Evolutionary conservation across 106 monocot genomes (phyloP), one percentile per base, ranked within the genome.

Genomic region (Hemerocallis citrina): DNA sequence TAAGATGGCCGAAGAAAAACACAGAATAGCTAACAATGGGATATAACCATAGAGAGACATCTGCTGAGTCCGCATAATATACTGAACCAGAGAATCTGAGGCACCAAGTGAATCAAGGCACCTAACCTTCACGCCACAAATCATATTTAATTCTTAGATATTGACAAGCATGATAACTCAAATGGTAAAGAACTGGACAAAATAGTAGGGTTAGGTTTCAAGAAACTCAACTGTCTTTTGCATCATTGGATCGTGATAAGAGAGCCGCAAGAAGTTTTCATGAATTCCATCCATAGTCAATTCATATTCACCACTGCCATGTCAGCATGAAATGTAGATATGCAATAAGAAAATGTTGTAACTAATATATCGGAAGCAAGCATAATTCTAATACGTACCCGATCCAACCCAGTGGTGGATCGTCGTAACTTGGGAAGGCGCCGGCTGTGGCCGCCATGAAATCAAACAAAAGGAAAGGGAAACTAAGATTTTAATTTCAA

Each of bases 221-320:
- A 23, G 40, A 67, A 69, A 42, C 79, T 75, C 56, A 38, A 98
- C 96, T 32, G 91, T 98, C 72, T 98, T 98, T 52, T 67, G 65
- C 87, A 98, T 79, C 75, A 81, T 48, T 44, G 96, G 96, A 64
- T 98, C 96, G 63, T 88, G 91, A 82, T 91, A 98, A 61, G 76
- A 69, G 25, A 98, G 67, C 16, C 67, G 68, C 39, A 90, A 66
- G 72, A 87, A 80, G 66, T 98, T 98, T 71, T 98, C 96, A 65
- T 91, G 79, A 66, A 98, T 88, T n/a, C 91, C 96, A 68, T 91
- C 90, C 81, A 98, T 82, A n/a, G 83, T 91, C 74, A 98, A 68
- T 58, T 91, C 96, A 73, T 98, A 85, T 60, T 98, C 91, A 75
- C 91, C 96, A 67, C 96, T 98, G 81, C 42, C 65, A 65, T 48